These are phyloP conservation scores for Yarrowia yakushimensis DNA, from an alignment of 805 yeast species.

Conservation along the genomic window DNA sequence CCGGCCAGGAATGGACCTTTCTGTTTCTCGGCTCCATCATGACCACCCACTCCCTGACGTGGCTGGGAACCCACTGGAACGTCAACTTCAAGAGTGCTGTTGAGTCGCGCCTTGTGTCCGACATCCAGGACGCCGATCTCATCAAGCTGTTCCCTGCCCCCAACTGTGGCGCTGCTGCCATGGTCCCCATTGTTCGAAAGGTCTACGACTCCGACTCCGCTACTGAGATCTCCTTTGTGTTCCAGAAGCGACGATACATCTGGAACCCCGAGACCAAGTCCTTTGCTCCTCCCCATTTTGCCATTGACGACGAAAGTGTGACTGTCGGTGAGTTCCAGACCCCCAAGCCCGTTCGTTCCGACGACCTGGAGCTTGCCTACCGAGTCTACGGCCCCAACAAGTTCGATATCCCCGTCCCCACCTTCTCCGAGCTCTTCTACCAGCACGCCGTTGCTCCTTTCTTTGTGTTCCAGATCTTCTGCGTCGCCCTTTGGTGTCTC, in stretches of 20 bases:
- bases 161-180: constrained; percentile 81
- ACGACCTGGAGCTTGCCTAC: constrained; percentile 39
- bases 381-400: constrained; percentile 78
- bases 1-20: constrained; percentile 94
- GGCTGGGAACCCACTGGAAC: constrained; percentile 95
- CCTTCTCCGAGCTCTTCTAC: constrained; percentile 83
- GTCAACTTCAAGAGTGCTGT: constrained; percentile 64
- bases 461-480: constrained; percentile 92
- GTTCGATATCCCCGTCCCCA: constrained; percentile 94
- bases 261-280: constrained; percentile 50
- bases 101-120: constrained; percentile 55
- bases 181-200: constrained; percentile 56
- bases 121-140: constrained; percentile 62
- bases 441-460: constrained; percentile 99
- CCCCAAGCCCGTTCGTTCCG: constrained; percentile 31
- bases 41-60: constrained; percentile 67
- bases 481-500: constrained; percentile 92
- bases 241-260: constrained; percentile 89
- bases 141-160: constrained; percentile 77
- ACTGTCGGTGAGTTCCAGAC: constrained; percentile 54
- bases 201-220: constrained; percentile 50
- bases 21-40: constrained; percentile 73
- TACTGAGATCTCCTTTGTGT: constrained; percentile 65
- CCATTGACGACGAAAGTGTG: constrained; percentile 57
- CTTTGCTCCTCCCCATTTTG: constrained; percentile 79